These are phyloP conservation scores for Quercus suber DNA, from an alignment of 306 rosid genomes.

Conservation along the genomic window DNA sequence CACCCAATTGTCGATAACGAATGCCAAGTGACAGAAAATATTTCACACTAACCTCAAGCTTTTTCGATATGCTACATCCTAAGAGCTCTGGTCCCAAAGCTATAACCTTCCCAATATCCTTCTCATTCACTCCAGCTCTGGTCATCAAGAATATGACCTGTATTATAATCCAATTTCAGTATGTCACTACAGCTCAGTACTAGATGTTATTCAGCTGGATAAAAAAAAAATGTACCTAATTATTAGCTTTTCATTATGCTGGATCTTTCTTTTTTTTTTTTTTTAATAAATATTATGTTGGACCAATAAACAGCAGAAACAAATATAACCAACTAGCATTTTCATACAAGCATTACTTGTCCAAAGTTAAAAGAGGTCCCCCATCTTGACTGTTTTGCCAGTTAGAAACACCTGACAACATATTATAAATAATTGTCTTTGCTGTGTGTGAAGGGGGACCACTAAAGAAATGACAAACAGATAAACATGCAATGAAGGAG, in stretches of 20 bases:
- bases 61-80: conserved; percentile 74
- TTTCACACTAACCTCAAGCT: conserved; percentile 76
- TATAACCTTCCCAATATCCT: conserved; percentile 67
- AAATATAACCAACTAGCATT: conserved; percentile 4
- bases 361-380: neutral
- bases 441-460: neutral
- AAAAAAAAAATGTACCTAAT: neutral
- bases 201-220: neutral
- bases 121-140: conserved; percentile 71
- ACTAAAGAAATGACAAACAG: neutral
- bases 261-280: neutral
- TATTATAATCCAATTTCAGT: conserved; percentile 31
- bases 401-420: neutral
- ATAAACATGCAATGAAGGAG: neutral
- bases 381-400: neutral
- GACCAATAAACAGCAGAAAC: neutral
- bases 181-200: neutral
- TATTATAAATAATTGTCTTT: neutral
- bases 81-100: conserved; percentile 92
- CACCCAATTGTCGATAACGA: conserved; percentile 54
- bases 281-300: neutral
- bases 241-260: neutral
- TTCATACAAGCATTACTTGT: neutral
- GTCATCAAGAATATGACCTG: conserved; percentile 94
- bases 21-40: conserved; percentile 86